Conservation (phyloP, 2,329 filamentous ascomycete genomes). For the Xylariaceae sp. region DNA sequence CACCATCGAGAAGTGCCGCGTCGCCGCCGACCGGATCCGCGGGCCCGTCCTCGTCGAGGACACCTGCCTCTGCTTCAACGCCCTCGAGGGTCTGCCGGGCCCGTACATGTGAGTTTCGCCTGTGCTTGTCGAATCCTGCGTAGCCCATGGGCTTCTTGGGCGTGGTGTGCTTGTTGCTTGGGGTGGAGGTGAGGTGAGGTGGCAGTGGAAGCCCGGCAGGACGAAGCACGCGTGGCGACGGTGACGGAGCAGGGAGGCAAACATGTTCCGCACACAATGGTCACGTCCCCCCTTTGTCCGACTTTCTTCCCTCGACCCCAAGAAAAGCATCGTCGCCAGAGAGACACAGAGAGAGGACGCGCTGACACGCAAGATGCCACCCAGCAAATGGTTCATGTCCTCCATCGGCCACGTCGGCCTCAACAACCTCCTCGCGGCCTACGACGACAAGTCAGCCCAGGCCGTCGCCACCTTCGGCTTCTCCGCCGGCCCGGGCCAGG, state of each 20-base stretch:
- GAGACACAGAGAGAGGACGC: not conserved
- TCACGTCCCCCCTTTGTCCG: no score
- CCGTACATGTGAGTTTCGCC: constrained; percentile 78
- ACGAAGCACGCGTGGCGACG: no score
- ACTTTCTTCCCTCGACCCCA: no score
- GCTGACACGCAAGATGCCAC: not conserved
- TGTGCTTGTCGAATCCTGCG: no score
- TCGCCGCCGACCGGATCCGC: constrained; percentile 72
- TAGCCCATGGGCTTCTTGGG: no score
- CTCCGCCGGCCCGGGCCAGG: constrained; percentile 75
- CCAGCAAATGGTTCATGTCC: constrained; percentile 90
- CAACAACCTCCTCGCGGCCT: constrained; percentile 84
- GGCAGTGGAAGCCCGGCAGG: no score
- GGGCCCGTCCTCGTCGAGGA: constrained; percentile 88
- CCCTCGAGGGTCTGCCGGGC: constrained; percentile 84
- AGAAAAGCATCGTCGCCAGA: no score
- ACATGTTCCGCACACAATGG: no score
- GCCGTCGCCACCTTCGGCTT: constrained; percentile 97
- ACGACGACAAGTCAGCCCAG: constrained; percentile 85
- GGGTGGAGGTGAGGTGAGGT: no score
- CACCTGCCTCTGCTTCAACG: constrained; percentile 89
- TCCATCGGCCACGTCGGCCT: constrained; percentile 78
- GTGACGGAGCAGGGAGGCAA: no score
- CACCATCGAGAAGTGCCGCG: constrained; percentile 77
- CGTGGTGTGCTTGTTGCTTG: no score